Base-by-base conservation (phyloP, 2,329 filamentous ascomycete genomes). In the Polychaeton citri region DNA sequence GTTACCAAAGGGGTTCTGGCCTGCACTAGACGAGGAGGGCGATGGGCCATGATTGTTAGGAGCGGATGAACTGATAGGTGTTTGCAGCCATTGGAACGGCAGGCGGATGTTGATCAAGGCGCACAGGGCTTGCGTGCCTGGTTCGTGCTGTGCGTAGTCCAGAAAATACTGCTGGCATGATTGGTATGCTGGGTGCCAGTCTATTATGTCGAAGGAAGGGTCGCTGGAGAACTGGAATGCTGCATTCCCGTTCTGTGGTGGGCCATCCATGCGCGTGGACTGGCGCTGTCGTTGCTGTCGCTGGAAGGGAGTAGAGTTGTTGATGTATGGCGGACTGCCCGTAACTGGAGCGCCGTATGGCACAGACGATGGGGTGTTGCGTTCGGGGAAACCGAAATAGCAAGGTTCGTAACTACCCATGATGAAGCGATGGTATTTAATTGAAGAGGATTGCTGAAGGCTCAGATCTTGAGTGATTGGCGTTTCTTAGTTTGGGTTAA, bases 131-230 rank as follows among this genome's bases (percentile, higher is more conserved):
- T 95, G 87, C 10, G 94, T 84, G 7, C 79, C 74, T 13, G 70
- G 72, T 44, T 77, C 81, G 58, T 93, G 79, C 57, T 96, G 88
- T 5, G 86, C 85, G 53, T 88, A 78, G 51, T 95, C 84, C 51
- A 96, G 67, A 54, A 96, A 98, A 64, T 88, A 95, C 38, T 76
- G 75, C 47, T 88, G 77, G 61, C 90, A 98, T 45, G 77, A 86
- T 60, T 90, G 80, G 58, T 92, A 93, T 40, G 81, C 80, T 7
- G 84, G 82, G 57, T 93, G 82, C 90, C 90, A 96, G 41, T 86
- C 81, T 55, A 95, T 80, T 44, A 95, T 81, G 58, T 88, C 81
- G 60, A 87, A 76, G 42, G 67, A 63, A 37, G 64, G 58, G 39
- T 64, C 61, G 39, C 58, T 55, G 32, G 58, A 51, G 41, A 59